phyloP scores from a whole-genome alignment of 108 stramenopile genomes.

The Cyclostephanos tholiformis region DNA sequence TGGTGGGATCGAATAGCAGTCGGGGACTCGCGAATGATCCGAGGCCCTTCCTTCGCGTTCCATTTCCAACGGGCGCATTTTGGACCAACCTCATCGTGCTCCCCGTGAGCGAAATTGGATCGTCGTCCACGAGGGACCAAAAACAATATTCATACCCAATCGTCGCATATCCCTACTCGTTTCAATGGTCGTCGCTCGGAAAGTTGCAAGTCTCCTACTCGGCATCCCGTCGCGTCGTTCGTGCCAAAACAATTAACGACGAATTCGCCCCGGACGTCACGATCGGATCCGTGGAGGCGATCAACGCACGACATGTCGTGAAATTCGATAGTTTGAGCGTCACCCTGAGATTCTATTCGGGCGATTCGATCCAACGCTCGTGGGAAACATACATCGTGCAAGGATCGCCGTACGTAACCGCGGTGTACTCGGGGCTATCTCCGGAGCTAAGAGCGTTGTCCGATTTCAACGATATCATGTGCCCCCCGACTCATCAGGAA shows the following conservation, averaged over 20 bases:
- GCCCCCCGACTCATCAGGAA: slow-evolving; percentile 46
- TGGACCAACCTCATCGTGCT: slow-evolving; percentile 85
- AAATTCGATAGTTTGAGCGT: slow-evolving; percentile 82
- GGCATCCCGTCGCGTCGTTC: slow-evolving; percentile 53
- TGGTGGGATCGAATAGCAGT: slow-evolving; percentile 1
- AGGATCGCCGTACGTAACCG: slow-evolving; percentile 81
- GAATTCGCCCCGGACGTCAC: slow-evolving; percentile 72
- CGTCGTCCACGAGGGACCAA: slow-evolving; percentile 13
- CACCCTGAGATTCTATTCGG: slow-evolving; percentile 61
- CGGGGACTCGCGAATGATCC: slow-evolving; percentile 10
- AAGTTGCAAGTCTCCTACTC: slow-evolving; percentile 75
- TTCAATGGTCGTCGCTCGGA: slow-evolving; percentile 71
- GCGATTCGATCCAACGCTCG: slow-evolving; percentile 9
- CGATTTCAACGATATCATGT: slow-evolving; percentile 63
- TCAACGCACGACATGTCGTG: slow-evolving; percentile 54
- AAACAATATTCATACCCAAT: slow-evolving; percentile 76
- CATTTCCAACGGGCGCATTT: slow-evolving; percentile 90
- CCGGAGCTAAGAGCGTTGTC: slow-evolving; percentile 70
- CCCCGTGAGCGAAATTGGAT: slow-evolving; percentile 14
- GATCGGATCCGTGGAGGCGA: slow-evolving; percentile 53
- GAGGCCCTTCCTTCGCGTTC: slow-evolving; percentile 57
- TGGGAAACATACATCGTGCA: slow-evolving; percentile 85
- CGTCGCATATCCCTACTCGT: slow-evolving; percentile 83
- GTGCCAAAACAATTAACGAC: slow-evolving; percentile 59
- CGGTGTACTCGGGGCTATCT: slow-evolving; percentile 51